A percentile compares a stretch with the other conserved stretches of the same genome.
phyloP scores from a whole-genome alignment of 495 filamentous ascomycete species.

The Pyronema domesticum region DNA sequence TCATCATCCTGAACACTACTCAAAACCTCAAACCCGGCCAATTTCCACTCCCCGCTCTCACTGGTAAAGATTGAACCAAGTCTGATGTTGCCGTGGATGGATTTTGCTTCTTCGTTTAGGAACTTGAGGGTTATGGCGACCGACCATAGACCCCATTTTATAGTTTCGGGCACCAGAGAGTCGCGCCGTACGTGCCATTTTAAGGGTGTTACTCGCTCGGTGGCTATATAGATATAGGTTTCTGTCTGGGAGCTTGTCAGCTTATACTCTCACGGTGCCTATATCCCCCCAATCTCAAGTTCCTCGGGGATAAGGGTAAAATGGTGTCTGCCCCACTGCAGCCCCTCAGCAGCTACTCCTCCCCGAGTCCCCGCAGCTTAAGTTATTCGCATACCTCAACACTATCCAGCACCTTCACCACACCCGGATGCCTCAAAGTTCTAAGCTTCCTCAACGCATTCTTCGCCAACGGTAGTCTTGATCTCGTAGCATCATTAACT shows the following conservation, averaged over 20 bases:
- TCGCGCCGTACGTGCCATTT: conserved; percentile 72
- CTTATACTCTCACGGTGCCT: too few relatives aligned
- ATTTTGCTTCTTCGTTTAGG: conserved; percentile 81
- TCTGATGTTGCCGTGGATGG: conserved; percentile 71
- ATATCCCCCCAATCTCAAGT: not conserved
- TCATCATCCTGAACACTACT: conserved; percentile 94
- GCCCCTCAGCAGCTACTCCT: too few relatives aligned
- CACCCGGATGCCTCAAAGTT: conserved; percentile 82
- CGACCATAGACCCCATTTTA: conserved; percentile 85
- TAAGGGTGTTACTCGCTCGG: conserved; percentile 70
- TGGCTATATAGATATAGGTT: conserved; percentile 82
- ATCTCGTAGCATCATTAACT: conserved; percentile 49
- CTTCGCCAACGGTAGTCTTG: conserved; percentile 64
- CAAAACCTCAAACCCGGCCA: conserved; percentile 80
- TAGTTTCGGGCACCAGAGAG: conserved; percentile 67
- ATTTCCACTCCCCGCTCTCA: conserved; percentile 95
- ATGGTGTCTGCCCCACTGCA: too few relatives aligned
- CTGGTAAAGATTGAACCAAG: conserved; percentile 74
- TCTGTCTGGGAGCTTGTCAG: conserved; percentile 46
- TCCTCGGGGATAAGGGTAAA: too few relatives aligned
- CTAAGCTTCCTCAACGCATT: conserved; percentile 85
- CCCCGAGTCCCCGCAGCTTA: not conserved
- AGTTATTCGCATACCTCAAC: conserved; percentile 53
- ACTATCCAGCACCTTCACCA: conserved; percentile 81
- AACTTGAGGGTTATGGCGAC: conserved; percentile 86